Evolutionary conservation across 2,329 filamentous ascomycete species (phyloP), one percentile per base, ranked within the genome.

Genomic region (Pyrenophora graminea): DNA sequence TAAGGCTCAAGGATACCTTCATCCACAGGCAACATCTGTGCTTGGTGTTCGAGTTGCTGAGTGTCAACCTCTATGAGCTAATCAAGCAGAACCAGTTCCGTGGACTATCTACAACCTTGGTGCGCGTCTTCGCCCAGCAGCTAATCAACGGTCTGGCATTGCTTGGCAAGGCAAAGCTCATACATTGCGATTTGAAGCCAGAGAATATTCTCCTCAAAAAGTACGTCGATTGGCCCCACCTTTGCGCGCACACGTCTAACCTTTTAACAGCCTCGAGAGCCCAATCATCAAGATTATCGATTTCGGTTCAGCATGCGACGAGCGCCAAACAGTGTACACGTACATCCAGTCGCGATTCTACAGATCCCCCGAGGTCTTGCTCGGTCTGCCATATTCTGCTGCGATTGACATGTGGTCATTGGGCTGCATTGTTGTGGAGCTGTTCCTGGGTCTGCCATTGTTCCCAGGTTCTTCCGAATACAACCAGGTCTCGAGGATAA

Each of bases 281-380:
- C 94, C 94, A 3, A 97, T 99, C 62, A 99, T 99, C 82, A 99
- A 99, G 75, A 97, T 99, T 68, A 99, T 99, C 72, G 94, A 99
- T 80, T 99, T 99, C 70, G 94, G 94, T 37, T 99, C 94, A 32
- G 94, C 94, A 12, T 99, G 94, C 74, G 94, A 99, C 73, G 94
- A 99, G 76, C 87, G 94, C 43, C 94, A 99, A 73, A 99, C 94
- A 0, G 94, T 99, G 23, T 99, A 99, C 74, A 99, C 94, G 5
- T 99, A 99, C 73, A 99, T 99, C 55, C 94, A 99, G 74, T 99
- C 94, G 8, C 84, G 94, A 64, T 99, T 99, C 76, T 99, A 99
- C 76, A 87, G 94, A 58, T 99, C 94, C 0, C 94, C 94, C 1
- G 94, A 99, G 73, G 94, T 99, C 10, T 76, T 99, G 32, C 80